Evolutionary conservation across 2,329 filamentous ascomycete genomes (phyloP).

Genomic region (Hypomyces rosellus): DNA sequence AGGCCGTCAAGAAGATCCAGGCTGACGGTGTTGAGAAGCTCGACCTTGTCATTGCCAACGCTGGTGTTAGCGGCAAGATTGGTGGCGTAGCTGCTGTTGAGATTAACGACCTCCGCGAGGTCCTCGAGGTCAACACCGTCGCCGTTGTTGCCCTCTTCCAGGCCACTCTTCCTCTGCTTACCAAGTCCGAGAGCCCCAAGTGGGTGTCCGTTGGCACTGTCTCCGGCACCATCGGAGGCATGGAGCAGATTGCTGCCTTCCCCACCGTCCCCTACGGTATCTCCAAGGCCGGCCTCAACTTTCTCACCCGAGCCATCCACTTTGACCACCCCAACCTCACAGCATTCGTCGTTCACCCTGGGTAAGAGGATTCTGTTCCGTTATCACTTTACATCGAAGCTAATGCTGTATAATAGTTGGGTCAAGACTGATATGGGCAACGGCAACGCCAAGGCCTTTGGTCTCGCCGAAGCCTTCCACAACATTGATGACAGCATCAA

Average conservation of each 20-base stretch:
- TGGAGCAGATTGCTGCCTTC: background rate
- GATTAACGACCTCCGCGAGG: background rate
- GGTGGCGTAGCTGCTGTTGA: background rate
- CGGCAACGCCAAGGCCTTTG: slow-evolving; percentile 23
- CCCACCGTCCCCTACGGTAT: slow-evolving; percentile 33
- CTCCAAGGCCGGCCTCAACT: slow-evolving; percentile 31
- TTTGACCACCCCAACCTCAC: background rate
- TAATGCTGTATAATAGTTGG: slow-evolving; percentile 17
- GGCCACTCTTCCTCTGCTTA: slow-evolving; percentile 34
- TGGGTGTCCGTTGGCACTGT: background rate
- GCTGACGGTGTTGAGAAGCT: slow-evolving; percentile 33
- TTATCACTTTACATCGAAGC: background rate
- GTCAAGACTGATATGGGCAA: slow-evolving; percentile 38
- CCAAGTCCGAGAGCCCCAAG: slow-evolving; percentile 13
- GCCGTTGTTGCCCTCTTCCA: slow-evolving; percentile 35
- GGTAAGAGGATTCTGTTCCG: slow-evolving; percentile 10
- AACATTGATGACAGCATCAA: slow-evolving; percentile 28
- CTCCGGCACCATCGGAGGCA: background rate
- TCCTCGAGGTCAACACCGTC: slow-evolving; percentile 27
- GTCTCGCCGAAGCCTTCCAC: slow-evolving; percentile 27
- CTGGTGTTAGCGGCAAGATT: slow-evolving; percentile 29
- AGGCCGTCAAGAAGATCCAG: slow-evolving; percentile 26
- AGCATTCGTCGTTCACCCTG: slow-evolving; percentile 17
- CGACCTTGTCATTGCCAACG: slow-evolving; percentile 48
- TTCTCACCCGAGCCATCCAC: slow-evolving; percentile 17